These are phyloP conservation scores for Neobulgaria alba DNA, from an alignment of 2,329 filamentous ascomycete species.

Conservation along the genomic window DNA sequence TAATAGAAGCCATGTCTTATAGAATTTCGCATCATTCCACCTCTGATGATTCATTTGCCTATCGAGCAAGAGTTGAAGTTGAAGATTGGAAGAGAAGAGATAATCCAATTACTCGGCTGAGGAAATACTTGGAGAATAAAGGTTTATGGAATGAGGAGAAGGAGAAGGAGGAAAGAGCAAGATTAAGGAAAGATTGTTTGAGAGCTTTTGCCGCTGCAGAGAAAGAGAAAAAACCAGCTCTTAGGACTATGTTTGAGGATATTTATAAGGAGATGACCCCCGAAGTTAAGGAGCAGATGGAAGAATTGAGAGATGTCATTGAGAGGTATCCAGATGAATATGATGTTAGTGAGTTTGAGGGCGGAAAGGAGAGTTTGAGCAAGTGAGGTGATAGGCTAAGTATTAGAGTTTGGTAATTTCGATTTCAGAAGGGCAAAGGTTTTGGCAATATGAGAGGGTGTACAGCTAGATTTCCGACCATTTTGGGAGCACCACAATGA, in stretches of 20 bases:
- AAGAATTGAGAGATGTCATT: slow-evolving; percentile 65
- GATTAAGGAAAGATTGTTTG: slow-evolving; percentile 65
- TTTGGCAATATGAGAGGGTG: too few relatives aligned
- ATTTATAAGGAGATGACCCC: slow-evolving; percentile 83
- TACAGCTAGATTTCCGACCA: too few relatives aligned
- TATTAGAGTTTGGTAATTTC: too few relatives aligned
- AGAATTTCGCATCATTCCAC: slow-evolving; percentile 97
- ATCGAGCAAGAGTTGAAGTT: slow-evolving; percentile 86
- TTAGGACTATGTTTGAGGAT: slow-evolving; percentile 71
- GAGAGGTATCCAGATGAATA: slow-evolving; percentile 89
- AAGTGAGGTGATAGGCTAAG: too few relatives aligned
- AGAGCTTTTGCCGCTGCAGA: slow-evolving; percentile 79
- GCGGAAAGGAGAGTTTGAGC: slow-evolving; percentile 41
- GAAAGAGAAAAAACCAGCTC: slow-evolving; percentile 67
- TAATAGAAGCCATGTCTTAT: slow-evolving; percentile 96
- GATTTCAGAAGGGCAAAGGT: too few relatives aligned
- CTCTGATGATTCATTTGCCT: slow-evolving; percentile 93
- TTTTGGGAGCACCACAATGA: too few relatives aligned
- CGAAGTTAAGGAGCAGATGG: slow-evolving; percentile 68
- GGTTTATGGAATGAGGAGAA: slow-evolving; percentile 77
- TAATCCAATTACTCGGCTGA: slow-evolving; percentile 75
- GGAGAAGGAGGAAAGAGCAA: slow-evolving; percentile 63
- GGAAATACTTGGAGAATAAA: slow-evolving; percentile 84
- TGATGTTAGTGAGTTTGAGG: slow-evolving; percentile 69
- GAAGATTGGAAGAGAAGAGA: slow-evolving; percentile 89